Conservation (phyloP, 2,329 filamentous ascomycete species). For the Didymella pomorum region DNA sequence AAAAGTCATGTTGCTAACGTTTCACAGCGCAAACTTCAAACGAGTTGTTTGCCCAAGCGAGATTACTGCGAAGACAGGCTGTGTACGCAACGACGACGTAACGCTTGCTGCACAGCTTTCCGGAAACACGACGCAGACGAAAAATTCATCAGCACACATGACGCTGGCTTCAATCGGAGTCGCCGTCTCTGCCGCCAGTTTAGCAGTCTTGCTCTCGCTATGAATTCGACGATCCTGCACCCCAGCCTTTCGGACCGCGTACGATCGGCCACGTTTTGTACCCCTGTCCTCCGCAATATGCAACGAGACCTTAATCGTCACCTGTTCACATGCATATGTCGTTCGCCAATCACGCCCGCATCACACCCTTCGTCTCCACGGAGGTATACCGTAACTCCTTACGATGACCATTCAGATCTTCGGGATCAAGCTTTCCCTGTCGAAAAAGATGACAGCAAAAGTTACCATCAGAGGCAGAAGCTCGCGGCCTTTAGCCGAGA, state of each 20-base stretch:
- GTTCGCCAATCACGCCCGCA: background rate
- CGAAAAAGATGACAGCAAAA: background rate
- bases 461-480: background rate
- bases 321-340: constrained; percentile 42
- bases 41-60: constrained; percentile 47
- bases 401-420: background rate
- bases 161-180: background rate
- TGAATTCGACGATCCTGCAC: constrained; percentile 36
- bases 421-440: background rate
- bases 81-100: constrained; percentile 45
- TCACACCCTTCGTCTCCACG: background rate
- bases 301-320: constrained; percentile 28
- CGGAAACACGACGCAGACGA: constrained; percentile 2
- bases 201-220: constrained; percentile 25
- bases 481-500: background rate
- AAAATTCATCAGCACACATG: constrained; percentile 1
- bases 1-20: constrained; percentile 27
- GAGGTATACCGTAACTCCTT: background rate
- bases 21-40: constrained; percentile 48
- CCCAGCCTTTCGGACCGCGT: constrained; percentile 29
- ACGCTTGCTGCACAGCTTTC: constrained; percentile 25
- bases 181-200: constrained; percentile 17
- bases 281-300: constrained; percentile 29
- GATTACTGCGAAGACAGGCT: constrained; percentile 46
- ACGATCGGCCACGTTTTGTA: constrained; percentile 34